A percentile compares a stretch with the other conserved stretches of the same genome.
These are phyloP conservation scores for Drechslerella dactyloides DNA, from an alignment of 2,329 filamentous ascomycete genomes.

Conservation along the genomic window DNA sequence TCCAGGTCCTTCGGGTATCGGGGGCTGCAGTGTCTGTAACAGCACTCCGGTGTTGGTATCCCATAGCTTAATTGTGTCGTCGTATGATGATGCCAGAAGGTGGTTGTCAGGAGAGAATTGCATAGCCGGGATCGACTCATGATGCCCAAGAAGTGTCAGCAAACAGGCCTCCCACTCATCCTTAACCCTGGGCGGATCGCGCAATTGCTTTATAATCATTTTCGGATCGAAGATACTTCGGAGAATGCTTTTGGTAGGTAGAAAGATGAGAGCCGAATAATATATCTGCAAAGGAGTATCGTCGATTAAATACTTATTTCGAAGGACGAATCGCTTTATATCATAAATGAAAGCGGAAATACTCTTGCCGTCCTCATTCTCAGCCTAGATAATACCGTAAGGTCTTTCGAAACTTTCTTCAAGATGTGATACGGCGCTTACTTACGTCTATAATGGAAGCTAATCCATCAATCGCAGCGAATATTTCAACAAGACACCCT, in stretches of 20 bases:
- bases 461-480: conserved; percentile 26
- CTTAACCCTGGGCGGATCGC: conserved; percentile 1
- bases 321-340: conserved; percentile 4
- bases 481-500: conserved; percentile 51
- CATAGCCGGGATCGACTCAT: not conserved
- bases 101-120: not conserved
- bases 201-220: not conserved
- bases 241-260: conserved; percentile 3
- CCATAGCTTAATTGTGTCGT: not conserved
- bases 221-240: not conserved
- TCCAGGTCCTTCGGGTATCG: no score
- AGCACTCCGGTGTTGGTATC: not conserved
- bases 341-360: conserved; percentile 1
- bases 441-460: conserved; percentile 7
- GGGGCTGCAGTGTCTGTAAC: not conserved
- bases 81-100: not conserved
- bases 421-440: no score
- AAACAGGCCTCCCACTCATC: not conserved
- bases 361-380: not conserved
- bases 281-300: conserved; percentile 12
- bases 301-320: not conserved
- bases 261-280: conserved; percentile 8
- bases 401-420: no score
- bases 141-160: no score
- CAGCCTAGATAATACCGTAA: not conserved